These are phyloP conservation scores for Agaricales sp. DNA, from an alignment of 1,284 basidiomycete genomes.

Conservation along the genomic window DNA sequence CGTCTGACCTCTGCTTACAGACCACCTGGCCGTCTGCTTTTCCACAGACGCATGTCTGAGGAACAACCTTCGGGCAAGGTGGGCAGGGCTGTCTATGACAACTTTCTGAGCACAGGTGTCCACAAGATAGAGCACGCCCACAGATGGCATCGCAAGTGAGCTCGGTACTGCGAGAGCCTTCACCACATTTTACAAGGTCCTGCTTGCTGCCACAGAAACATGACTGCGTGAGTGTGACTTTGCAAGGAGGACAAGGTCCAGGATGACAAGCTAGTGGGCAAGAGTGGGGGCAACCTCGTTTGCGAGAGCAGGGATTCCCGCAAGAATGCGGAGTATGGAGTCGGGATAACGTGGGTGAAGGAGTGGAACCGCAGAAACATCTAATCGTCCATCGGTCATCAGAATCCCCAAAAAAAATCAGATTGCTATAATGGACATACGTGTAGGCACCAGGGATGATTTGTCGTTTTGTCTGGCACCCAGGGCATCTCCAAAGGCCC, in stretches of 20 bases:
- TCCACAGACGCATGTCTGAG: conserved; percentile 10
- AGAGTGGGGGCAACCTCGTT: conserved; percentile 66
- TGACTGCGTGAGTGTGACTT: conserved; percentile 36
- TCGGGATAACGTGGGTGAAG: conserved; percentile 61
- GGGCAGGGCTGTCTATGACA: background rate
- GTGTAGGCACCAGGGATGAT: conserved; percentile 59
- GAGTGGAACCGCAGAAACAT: conserved; percentile 75
- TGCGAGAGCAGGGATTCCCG: conserved; percentile 59
- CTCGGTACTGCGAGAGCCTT: conserved; percentile 13
- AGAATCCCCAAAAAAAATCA: background rate
- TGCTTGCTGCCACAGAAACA: conserved; percentile 76
- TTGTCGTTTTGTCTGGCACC: conserved; percentile 70
- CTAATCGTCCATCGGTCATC: no score
- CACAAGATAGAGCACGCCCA: background rate
- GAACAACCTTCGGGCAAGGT: conserved; percentile 13
- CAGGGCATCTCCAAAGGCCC: conserved; percentile 83
- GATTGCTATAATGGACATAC: conserved; percentile 34
- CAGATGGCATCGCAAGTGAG: background rate
- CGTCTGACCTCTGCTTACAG: conserved; percentile 36
- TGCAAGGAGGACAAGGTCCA: conserved; percentile 43
- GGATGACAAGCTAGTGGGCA: conserved; percentile 64
- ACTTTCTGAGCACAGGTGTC: background rate
- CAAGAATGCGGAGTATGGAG: conserved; percentile 82
- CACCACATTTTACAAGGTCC: conserved; percentile 56
- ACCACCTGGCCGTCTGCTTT: conserved; percentile 12